Conservation (phyloP, 208 protist species). For the Crithidia brevicula region DNA sequence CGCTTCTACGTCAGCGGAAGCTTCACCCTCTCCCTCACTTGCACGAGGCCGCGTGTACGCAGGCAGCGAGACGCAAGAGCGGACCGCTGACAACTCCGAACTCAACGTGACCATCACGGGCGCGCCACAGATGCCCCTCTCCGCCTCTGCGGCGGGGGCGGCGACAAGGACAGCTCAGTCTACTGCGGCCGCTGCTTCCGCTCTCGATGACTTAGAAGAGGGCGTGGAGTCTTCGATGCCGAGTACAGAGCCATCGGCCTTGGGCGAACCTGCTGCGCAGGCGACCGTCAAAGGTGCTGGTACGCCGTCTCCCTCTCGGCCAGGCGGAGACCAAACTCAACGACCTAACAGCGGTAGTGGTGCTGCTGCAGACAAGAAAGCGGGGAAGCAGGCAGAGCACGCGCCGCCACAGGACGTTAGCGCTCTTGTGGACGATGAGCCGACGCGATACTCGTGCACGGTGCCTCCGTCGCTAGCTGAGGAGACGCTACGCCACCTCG, state of each 20-base stretch:
- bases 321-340: too few relatives aligned
- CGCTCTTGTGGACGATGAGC: constrained; percentile 42
- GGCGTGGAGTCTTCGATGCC: constrained; percentile 6
- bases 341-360: background rate
- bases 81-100: constrained; percentile 26
- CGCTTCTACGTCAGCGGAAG: background rate
- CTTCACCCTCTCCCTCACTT: background rate
- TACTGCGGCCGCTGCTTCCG: background rate
- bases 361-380: background rate
- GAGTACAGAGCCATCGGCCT: too few relatives aligned
- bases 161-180: background rate
- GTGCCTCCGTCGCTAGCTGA: constrained; percentile 38
- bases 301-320: too few relatives aligned
- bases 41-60: background rate
- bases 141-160: background rate
- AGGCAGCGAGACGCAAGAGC: constrained; percentile 3
- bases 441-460: constrained; percentile 30
- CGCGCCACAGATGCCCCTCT: constrained; percentile 10
- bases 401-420: constrained; percentile 35
- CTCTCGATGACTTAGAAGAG: constrained; percentile 29
- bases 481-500: constrained; percentile 42
- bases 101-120: constrained; percentile 49
- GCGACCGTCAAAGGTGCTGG: too few relatives aligned
- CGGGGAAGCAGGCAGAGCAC: background rate
- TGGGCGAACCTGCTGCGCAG: too few relatives aligned